Base-by-base conservation (phyloP, 164 flowering plant species). In the Saururus chinensis region DNA sequence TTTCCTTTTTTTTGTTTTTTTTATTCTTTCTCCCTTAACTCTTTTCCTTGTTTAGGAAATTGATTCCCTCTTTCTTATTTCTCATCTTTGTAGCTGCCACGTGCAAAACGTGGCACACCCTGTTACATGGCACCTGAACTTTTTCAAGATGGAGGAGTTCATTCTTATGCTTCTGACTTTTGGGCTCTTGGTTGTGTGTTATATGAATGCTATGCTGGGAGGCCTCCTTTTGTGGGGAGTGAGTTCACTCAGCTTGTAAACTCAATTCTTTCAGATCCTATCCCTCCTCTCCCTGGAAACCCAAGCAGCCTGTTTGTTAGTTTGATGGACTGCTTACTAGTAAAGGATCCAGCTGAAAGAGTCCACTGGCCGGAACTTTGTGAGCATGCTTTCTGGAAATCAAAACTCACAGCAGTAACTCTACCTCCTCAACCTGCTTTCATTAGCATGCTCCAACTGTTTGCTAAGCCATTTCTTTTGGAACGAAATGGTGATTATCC, bases 131-230 rank as follows among this genome's bases (percentile, higher is more conserved):
- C 99, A 68, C 98, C 99, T 51, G 99, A 91, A 79, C 77, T 95
- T 56, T 95, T 91, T 69, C 90, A 86, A 65, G 98, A 95, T 58
- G 97, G 86, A 69, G 97, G 96, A 19, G 90, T 95, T 48, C 99
- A 95, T 79, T 95, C 99, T 45, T 91, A 76, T 81, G 96, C 98
- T 60, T 95, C 99, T 61, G 99, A 95, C 79, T 74, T 91, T 35
- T 95, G 98, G 98, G 96, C 96, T 42, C 89, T 95, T 71, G 98
- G 99, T 66, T 95, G 99, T 75, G 99, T 91, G 13, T 70, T 95
- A 41, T 95, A 82, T 71, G 99, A 95, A 69, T 89, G 98, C 73
- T 95, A 89, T 65, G 66, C 86, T 17, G 99, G 99, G 42, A 81
- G 75, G 68, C 99, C 96, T 69, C 99, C 99, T 22, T 95, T 89